Evolutionary conservation across 371 early-diverging fungal species (phyloP), one percentile per base, ranked within the genome.

Genomic region (Rhizopus microsporus): DNA sequence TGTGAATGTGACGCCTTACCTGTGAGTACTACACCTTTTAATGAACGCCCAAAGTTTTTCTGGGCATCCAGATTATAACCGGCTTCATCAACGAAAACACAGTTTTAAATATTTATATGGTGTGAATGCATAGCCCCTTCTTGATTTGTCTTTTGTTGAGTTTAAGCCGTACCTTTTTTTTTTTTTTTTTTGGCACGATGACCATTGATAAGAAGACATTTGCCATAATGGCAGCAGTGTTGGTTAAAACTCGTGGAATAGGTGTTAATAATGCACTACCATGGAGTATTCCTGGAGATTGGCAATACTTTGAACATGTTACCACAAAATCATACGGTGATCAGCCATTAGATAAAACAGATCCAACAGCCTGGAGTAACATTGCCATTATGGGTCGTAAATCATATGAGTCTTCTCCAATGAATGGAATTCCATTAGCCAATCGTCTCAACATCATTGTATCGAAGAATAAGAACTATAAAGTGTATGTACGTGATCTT

Each of bases 351-450:
- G 62, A 37, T 17, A 15, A 33, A 33, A 43, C 46, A 2, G 50
- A 32, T 46, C 5, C 42, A 16, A 46, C 34, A 7, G 65, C 48
- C 3, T 56, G 57, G 53, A 37, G 9, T 40, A 96, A 96, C 71
- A 91, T 88, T 1, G 88, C 91, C 50, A 86, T 96, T 62, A 89
- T 96, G 90, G 97, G 97, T 35, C 82, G 95, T 40, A 68, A 75
- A 33, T 93, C 94, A 4, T 96, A 93, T 93, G 91, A 93, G 51
- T 88, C 92, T 9, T 89, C 93, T 30, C 96, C 96, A 3, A 71
- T 65, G 30, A 81, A 81, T 59, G 85, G 82, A 59, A 74, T 89
- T 38, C 96, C 96, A 5, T 71, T 97, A 31, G 47, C 64, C 16
- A 70, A 79, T 58, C 81, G 98, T 51, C 69, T 89, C 61, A 96